These are phyloP conservation scores for Cardamine chenopodiifolia DNA, from an alignment of 345 rosid genomes.

Conservation along the genomic window DNA sequence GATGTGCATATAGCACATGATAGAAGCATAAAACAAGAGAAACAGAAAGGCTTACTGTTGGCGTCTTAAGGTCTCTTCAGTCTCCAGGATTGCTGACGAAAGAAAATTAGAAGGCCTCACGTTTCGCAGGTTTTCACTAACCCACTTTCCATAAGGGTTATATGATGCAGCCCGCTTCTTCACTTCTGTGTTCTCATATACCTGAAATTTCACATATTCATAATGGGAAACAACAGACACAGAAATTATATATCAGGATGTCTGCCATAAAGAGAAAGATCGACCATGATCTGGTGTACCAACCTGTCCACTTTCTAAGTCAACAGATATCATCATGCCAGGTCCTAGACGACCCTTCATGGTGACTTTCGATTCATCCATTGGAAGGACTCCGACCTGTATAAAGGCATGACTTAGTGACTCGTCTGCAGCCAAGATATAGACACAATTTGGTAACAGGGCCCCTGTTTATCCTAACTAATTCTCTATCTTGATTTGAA, in stretches of 20 bases:
- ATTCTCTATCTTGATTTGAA: constrained; percentile 12
- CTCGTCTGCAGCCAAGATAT: constrained; percentile 10
- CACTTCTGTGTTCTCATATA: constrained; percentile 93
- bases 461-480: background rate
- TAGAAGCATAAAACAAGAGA: constrained; percentile 15
- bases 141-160: constrained; percentile 95
- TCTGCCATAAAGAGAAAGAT: constrained; percentile 12
- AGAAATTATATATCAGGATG: background rate
- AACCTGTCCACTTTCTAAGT: constrained; percentile 89
- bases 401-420: constrained; percentile 33
- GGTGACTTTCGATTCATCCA: constrained; percentile 91
- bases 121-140: constrained; percentile 73
- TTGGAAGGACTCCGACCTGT: constrained; percentile 96
- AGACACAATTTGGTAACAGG: constrained; percentile 1
- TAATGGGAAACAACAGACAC: background rate
- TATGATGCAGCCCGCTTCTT: constrained; percentile 82
- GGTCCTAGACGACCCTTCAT: constrained; percentile 98
- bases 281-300: constrained; percentile 40
- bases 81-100: constrained; percentile 72
- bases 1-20: background rate
- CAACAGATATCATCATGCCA: constrained; percentile 99
- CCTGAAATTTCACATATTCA: constrained; percentile 54
- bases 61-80: constrained; percentile 68
- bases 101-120: constrained; percentile 67
- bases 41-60: constrained; percentile 81